Percentiles rank a stretch among this genome's conserved stretches.
Conservation (phyloP, 768 basidiomycete genomes). For the Rhodotorula paludigena region DNA sequence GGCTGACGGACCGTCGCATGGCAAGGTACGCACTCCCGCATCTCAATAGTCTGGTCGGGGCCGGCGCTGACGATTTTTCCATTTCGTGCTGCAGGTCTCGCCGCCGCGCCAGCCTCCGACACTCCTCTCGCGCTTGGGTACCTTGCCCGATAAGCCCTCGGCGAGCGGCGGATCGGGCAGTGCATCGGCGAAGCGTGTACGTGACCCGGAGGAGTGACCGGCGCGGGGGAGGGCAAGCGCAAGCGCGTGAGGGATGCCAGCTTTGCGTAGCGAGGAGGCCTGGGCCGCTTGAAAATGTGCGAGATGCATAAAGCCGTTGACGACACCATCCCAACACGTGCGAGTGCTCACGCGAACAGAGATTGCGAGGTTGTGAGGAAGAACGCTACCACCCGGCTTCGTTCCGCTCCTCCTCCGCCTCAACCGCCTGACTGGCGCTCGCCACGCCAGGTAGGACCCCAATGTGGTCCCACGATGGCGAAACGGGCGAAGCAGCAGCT, state of each 20-base stretch:
- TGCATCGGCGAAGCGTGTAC: neutral
- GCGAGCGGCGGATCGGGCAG: neutral
- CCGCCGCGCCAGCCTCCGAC: no score
- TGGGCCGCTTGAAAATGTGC: neutral
- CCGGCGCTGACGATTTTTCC: no score
- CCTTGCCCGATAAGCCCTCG: slow-evolving; percentile 1
- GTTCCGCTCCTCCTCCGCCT: slow-evolving; percentile 2
- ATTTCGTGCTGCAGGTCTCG: no score
- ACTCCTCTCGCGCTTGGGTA: slow-evolving; percentile 11
- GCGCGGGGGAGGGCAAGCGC: neutral
- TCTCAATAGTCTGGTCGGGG: no score
- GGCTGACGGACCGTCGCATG: no score
- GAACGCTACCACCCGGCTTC: neutral
- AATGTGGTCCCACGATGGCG: slow-evolving; percentile 14
- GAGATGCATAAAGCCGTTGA: no score
- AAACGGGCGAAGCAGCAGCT: neutral
- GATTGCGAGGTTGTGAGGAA: no score
- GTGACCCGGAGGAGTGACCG: neutral
- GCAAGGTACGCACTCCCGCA: neutral
- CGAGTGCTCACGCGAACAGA: no score
- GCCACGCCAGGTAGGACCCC: neutral
- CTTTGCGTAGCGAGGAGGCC: neutral
- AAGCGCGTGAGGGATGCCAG: no score
- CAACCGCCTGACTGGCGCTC: neutral
- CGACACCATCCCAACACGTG: no score